Evolutionary conservation across 495 filamentous ascomycete species (phyloP).

Genomic region (Lepidopterella palustris): DNA sequence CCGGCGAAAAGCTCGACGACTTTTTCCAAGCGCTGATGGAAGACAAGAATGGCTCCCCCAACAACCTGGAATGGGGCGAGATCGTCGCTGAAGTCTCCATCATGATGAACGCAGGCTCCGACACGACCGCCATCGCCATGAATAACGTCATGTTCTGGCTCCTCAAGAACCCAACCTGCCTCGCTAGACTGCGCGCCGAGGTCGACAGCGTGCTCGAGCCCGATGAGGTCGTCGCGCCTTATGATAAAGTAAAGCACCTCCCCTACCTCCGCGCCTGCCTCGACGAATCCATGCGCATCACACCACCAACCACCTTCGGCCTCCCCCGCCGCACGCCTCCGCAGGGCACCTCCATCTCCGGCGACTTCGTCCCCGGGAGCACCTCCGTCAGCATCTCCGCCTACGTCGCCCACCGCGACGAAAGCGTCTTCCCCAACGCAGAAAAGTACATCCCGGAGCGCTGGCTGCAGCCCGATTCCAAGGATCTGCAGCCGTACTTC

Average conservation of each 20-base stretch:
- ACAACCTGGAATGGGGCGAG: conserved; percentile 33
- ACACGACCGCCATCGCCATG: conserved; percentile 31
- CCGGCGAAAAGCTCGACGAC: conserved; percentile 51
- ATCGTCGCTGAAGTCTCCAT: conserved; percentile 31
- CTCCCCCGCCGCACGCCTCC: neutral
- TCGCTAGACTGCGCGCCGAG: conserved; percentile 19
- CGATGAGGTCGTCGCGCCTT: conserved; percentile 38
- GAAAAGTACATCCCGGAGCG: conserved; percentile 29
- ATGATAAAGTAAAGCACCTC: conserved; percentile 35
- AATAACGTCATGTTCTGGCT: conserved; percentile 28
- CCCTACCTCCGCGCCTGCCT: conserved; percentile 4
- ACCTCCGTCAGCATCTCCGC: neutral
- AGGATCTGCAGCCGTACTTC: conserved; percentile 41
- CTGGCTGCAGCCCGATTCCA: conserved; percentile 27
- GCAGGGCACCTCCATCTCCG: neutral
- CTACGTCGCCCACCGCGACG: conserved; percentile 1
- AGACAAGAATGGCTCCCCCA: conserved; percentile 40
- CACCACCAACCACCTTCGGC: neutral
- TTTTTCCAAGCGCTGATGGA: conserved; percentile 54
- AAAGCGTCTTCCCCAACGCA: conserved; percentile 15
- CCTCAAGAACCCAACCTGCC: conserved; percentile 17
- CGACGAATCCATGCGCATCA: conserved; percentile 2
- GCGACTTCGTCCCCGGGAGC: neutral
- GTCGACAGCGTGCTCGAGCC: conserved; percentile 29
- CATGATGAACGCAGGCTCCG: conserved; percentile 33